A percentile compares a stretch with the other conserved stretches of the same genome.
Conservation (phyloP, 768 basidiomycete genomes). For the Russula emetica region DNA sequence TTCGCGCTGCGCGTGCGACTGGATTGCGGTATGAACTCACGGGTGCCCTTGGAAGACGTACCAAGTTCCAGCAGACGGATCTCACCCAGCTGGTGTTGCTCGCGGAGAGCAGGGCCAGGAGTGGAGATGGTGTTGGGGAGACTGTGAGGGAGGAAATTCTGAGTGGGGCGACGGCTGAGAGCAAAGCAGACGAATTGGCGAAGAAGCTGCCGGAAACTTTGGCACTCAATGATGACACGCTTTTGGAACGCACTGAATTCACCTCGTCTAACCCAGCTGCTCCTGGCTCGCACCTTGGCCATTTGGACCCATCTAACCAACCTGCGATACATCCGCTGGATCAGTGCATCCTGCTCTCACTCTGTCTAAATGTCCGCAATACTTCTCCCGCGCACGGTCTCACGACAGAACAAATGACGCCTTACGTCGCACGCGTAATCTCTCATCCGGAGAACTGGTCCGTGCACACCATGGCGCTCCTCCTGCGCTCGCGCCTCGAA, state of each 20-base stretch:
- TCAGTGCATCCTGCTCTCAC: constrained; percentile 85
- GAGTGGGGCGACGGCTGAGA: constrained; percentile 43
- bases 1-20: constrained; percentile 69
- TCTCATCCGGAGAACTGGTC: constrained; percentile 93
- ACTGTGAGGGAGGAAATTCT: constrained; percentile 17
- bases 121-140: not conserved
- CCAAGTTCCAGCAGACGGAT: constrained; percentile 85
- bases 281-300: constrained; percentile 47
- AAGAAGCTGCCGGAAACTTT: constrained; percentile 67
- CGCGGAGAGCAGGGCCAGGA: constrained; percentile 65
- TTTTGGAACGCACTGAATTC: constrained; percentile 91
- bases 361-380: constrained; percentile 88
- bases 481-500: constrained; percentile 90
- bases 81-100: constrained; percentile 89
- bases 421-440: constrained; percentile 87
- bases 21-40: constrained; percentile 87
- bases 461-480: constrained; percentile 91
- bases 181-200: constrained; percentile 41
- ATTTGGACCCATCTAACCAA: constrained; percentile 79
- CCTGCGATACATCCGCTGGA: constrained; percentile 89
- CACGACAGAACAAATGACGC: constrained; percentile 86
- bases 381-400: constrained; percentile 87
- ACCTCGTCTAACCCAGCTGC: constrained; percentile 62
- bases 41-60: constrained; percentile 88
- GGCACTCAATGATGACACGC: constrained; percentile 88